Evolutionary conservation across 2,329 filamentous ascomycete genomes (phyloP).

Genomic region (Plectosphaerella plurivora): DNA sequence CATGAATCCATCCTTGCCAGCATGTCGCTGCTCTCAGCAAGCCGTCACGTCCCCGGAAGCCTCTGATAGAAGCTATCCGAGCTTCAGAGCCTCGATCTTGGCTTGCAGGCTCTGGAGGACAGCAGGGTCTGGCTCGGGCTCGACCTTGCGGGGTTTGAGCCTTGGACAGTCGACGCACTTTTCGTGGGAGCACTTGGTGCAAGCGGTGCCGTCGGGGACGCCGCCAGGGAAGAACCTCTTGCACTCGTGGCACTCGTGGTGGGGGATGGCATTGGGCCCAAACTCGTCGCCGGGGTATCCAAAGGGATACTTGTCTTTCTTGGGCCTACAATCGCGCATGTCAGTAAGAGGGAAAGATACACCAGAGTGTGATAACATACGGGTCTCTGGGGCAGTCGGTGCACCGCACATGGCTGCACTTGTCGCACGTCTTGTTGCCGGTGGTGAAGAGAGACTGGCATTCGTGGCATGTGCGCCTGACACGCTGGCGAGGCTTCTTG

Average conservation of each 20-base stretch:
- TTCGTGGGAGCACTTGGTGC: constrained; percentile 55
- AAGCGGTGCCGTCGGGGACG: constrained; percentile 47
- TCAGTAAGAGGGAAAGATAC: constrained; percentile 3
- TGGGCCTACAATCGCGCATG: constrained; percentile 39
- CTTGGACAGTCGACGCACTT: constrained; percentile 58
- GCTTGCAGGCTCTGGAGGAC: constrained; percentile 53
- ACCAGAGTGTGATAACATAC: constrained; percentile 42
- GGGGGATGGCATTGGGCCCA: constrained; percentile 43
- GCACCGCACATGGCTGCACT: constrained; percentile 71
- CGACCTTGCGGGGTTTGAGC: constrained; percentile 53
- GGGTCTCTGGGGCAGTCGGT: constrained; percentile 77
- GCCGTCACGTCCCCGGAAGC: neutral
- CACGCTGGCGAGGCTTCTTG: constrained; percentile 66
- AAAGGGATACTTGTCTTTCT: constrained; percentile 64
- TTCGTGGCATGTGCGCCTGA: constrained; percentile 72
- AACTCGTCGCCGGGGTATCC: constrained; percentile 66
- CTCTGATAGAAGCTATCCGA: constrained; percentile 10
- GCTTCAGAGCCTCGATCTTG: constrained; percentile 42
- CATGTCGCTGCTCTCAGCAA: neutral
- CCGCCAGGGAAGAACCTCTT: constrained; percentile 49
- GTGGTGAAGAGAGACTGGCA: constrained; percentile 61
- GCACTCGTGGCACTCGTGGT: constrained; percentile 61
- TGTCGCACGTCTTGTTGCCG: constrained; percentile 58
- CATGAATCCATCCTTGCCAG: neutral
- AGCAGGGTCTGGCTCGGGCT: constrained; percentile 58